These are phyloP conservation scores for Talinum fruticosum DNA, from an alignment of 148 eudicot genomes.

Conservation along the genomic window DNA sequence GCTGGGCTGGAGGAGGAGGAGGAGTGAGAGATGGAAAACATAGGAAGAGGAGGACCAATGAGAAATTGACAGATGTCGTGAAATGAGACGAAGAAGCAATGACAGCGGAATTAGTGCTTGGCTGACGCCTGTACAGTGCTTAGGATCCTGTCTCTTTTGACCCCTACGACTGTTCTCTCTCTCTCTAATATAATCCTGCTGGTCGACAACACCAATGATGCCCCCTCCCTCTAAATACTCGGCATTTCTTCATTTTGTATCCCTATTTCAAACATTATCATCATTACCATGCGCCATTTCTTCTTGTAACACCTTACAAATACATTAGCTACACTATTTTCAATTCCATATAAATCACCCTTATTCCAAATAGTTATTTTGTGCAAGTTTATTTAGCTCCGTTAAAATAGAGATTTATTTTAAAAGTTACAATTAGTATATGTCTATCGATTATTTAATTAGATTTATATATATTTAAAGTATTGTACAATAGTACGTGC, in stretches of 20 bases:
- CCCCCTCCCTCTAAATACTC: background rate
- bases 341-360: too few species aligned
- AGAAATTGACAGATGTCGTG: slow-evolving; percentile 24
- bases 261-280: background rate
- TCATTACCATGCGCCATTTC: background rate
- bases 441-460: too few species aligned
- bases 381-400: too few species aligned
- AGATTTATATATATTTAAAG: too few species aligned
- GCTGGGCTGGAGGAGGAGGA: background rate
- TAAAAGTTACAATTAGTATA: too few species aligned
- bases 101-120: slow-evolving; percentile 24
- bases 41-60: slow-evolving; percentile 10
- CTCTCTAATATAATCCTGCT: background rate
- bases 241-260: background rate
- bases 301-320: too few species aligned
- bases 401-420: too few species aligned
- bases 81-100: background rate
- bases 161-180: background rate
- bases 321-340: too few species aligned
- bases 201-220: background rate
- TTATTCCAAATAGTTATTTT: too few species aligned
- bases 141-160: slow-evolving; percentile 35
- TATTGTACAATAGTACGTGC: too few species aligned
- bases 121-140: slow-evolving; percentile 39
- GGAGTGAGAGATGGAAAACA: background rate